Conservation (phyloP, 2,329 filamentous ascomycete species). For the Scedosporium apiospermum region DNA sequence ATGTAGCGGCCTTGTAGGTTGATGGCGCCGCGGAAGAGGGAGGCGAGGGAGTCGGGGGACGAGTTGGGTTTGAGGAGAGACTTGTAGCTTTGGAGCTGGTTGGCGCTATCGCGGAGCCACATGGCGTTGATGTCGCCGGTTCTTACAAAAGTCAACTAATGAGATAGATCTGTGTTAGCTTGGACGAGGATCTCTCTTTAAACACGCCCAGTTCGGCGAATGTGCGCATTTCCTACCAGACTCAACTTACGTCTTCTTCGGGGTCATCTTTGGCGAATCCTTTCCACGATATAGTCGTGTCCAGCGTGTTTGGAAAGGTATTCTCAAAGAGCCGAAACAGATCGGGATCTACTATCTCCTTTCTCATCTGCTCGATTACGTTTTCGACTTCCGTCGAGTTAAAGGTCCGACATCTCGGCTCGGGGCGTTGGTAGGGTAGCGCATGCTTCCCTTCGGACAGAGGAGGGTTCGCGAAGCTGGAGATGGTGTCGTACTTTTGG, state of each 20-base stretch:
- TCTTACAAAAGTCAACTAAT: slow-evolving; percentile 62
- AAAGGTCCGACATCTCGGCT: slow-evolving; percentile 70
- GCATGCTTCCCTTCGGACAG: slow-evolving; percentile 64
- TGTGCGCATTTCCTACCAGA: neutral
- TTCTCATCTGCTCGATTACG: slow-evolving; percentile 58
- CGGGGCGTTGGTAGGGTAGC: slow-evolving; percentile 73
- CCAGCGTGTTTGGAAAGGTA: slow-evolving; percentile 64
- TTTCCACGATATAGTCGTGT: slow-evolving; percentile 63
- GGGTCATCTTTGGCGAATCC: slow-evolving; percentile 46
- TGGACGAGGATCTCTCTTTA: neutral
- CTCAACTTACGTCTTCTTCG: slow-evolving; percentile 42
- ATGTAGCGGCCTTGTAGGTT: slow-evolving; percentile 69
- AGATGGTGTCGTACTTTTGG: neutral
- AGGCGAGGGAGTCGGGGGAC: slow-evolving; percentile 50
- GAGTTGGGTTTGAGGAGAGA: slow-evolving; percentile 47
- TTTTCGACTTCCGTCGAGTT: slow-evolving; percentile 66
- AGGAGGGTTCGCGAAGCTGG: slow-evolving; percentile 45
- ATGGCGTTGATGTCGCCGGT: slow-evolving; percentile 88
- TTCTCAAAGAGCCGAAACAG: slow-evolving; percentile 63
- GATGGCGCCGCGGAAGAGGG: slow-evolving; percentile 63
- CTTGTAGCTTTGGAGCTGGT: slow-evolving; percentile 68
- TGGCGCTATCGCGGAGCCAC: slow-evolving; percentile 83
- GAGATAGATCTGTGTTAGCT: slow-evolving; percentile 15
- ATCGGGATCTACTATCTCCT: slow-evolving; percentile 65
- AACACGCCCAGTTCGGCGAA: neutral